A percentile compares a stretch with the other conserved stretches of the same genome.
Evolutionary conservation across 306 rosid species (phyloP).

Genomic region (Cicer judaicum): DNA sequence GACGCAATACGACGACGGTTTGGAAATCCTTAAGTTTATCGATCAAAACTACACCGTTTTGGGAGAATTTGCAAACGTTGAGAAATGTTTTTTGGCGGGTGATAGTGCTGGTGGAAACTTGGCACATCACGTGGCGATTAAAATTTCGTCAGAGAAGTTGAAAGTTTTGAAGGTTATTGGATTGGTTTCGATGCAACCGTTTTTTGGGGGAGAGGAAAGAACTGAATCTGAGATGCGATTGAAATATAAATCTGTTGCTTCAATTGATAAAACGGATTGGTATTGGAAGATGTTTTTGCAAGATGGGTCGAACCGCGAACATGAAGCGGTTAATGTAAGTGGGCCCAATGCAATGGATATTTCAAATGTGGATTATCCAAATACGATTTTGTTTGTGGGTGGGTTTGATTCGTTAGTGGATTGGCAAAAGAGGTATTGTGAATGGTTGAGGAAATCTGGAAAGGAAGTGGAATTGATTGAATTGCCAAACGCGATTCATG

Average conservation of each 20-base stretch:
- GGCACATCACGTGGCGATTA: conserved; percentile 69
- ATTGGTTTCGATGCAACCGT: conserved; percentile 70
- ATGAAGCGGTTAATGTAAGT: conserved; percentile 56
- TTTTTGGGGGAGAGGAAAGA: conserved; percentile 77
- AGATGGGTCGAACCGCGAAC: conserved; percentile 54
- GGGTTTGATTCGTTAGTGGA: conserved; percentile 79
- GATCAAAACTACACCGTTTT: conserved; percentile 40
- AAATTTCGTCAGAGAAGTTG: conserved; percentile 31
- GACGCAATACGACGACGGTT: conserved; percentile 71
- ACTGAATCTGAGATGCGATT: conserved; percentile 65
- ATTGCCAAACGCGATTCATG: conserved; percentile 66
- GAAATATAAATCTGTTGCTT: conserved; percentile 41
- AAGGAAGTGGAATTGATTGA: conserved; percentile 59
- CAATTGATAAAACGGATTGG: conserved; percentile 58
- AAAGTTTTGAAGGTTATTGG: conserved; percentile 37
- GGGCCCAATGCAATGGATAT: conserved; percentile 64
- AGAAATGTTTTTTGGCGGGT: conserved; percentile 63
- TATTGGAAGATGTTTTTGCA: conserved; percentile 62
- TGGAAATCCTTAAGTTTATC: conserved; percentile 56
- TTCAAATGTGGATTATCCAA: conserved; percentile 62
- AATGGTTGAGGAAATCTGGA: conserved; percentile 68
- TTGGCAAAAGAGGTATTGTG: conserved; percentile 62
- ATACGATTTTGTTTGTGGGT: conserved; percentile 56
- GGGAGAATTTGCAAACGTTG: conserved; percentile 52
- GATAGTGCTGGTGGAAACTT: conserved; percentile 85